phyloP scores from a whole-genome alignment of 2,329 filamentous ascomycete genomes.

The Clonostachys chloroleuca region DNA sequence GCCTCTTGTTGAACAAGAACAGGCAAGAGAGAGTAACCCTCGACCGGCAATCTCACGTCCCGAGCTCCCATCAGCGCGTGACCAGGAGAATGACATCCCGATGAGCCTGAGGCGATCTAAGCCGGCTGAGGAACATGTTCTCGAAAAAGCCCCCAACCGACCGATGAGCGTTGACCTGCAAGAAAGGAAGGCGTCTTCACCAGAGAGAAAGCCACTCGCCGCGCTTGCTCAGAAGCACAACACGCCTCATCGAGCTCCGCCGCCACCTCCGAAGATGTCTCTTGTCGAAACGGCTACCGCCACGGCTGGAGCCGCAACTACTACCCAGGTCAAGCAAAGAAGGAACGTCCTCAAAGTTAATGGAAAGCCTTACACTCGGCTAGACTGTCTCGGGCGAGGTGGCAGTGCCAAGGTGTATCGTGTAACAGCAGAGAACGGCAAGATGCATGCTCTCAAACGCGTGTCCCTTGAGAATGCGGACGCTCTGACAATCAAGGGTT shows the following conservation, averaged over 20 bases:
- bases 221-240: conserved; percentile 39
- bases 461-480: conserved; percentile 90
- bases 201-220: conserved; percentile 52
- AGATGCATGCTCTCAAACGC: conserved; percentile 89
- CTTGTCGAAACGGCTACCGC: conserved; percentile 88
- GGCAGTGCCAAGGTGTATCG: conserved; percentile 94
- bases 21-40: neutral
- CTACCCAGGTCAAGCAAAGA: conserved; percentile 69
- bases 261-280: conserved; percentile 93
- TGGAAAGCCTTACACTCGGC: conserved; percentile 81
- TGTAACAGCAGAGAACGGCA: conserved; percentile 95
- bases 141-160: conserved; percentile 52
- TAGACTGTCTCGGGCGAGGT: conserved; percentile 87
- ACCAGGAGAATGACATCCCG: conserved; percentile 82
- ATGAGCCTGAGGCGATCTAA: conserved; percentile 63
- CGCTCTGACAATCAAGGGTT: conserved; percentile 76
- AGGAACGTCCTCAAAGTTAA: conserved; percentile 85
- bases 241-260: conserved; percentile 75
- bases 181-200: conserved; percentile 33
- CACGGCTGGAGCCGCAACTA: conserved; percentile 73
- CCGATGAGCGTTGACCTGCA: conserved; percentile 40
- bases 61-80: conserved; percentile 58
- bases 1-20: conserved; percentile 4
- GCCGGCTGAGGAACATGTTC: conserved; percentile 43
- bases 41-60: conserved; percentile 13